These are phyloP conservation scores for Alternaria triticina DNA, from an alignment of 2,329 filamentous ascomycete genomes.

Conservation along the genomic window DNA sequence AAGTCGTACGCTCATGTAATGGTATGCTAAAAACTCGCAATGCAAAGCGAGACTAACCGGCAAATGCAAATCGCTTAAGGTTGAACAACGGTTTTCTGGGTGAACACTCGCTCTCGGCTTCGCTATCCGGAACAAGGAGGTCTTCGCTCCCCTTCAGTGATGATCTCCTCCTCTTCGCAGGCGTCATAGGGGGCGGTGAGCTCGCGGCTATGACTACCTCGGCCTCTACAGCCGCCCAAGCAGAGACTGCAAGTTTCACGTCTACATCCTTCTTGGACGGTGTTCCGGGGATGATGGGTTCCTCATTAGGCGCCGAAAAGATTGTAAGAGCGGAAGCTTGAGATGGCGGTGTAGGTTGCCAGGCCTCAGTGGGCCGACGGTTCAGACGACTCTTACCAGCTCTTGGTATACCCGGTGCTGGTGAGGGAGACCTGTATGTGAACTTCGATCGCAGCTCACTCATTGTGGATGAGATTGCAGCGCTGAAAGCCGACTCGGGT, in stretches of 20 bases:
- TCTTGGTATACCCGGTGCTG: constrained; percentile 1
- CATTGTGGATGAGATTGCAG: constrained; percentile 36
- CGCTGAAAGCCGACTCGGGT: constrained; percentile 32
- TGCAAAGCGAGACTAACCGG: constrained; percentile 21
- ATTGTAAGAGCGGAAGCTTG: constrained; percentile 1
- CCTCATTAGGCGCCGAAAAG: neutral
- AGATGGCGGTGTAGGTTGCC: constrained; percentile 10
- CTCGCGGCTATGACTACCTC: constrained; percentile 43
- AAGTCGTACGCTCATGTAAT: constrained; percentile 10
- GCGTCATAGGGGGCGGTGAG: constrained; percentile 29
- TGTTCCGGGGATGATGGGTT: constrained; percentile 14
- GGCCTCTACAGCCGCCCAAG: constrained; percentile 37
- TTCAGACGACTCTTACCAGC: constrained; percentile 8
- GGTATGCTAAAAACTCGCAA: constrained; percentile 6
- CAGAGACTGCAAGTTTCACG: constrained; percentile 29
- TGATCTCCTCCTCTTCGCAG: constrained; percentile 25
- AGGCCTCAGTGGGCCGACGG: constrained; percentile 13
- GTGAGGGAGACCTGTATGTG: constrained; percentile 27
- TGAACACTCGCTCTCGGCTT: constrained; percentile 47
- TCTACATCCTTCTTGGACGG: constrained; percentile 9
- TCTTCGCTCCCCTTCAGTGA: constrained; percentile 55
- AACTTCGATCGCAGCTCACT: constrained; percentile 41
- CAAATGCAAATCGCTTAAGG: constrained; percentile 49
- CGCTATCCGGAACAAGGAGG: constrained; percentile 54
- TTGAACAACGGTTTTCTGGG: constrained; percentile 45